phyloP scores from a whole-genome alignment of 345 rosid species.

The Dipteronia sinensis region DNA sequence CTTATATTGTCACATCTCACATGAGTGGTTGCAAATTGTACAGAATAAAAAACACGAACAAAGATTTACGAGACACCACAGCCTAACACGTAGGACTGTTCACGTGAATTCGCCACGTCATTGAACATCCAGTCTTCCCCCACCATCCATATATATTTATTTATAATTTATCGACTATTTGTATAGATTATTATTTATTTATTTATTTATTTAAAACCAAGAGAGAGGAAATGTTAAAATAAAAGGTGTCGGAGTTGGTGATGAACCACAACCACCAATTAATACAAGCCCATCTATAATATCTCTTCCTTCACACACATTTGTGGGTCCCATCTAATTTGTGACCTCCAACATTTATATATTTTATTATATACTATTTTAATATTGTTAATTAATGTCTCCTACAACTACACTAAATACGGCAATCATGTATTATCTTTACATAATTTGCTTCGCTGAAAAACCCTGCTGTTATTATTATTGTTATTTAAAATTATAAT shows the following conservation, averaged over 20 bases:
- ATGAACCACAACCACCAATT: conserved; percentile 2
- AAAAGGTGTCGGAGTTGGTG: not conserved
- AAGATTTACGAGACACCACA: too few relatives aligned
- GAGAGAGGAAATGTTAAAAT: too few relatives aligned
- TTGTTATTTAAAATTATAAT: too few relatives aligned
- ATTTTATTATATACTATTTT: not conserved
- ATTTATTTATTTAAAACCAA: too few relatives aligned
- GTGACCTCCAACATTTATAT: not conserved
- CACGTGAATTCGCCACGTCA: conserved; percentile 12
- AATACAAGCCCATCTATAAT: too few relatives aligned
- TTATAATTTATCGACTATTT: too few relatives aligned
- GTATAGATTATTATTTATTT: too few relatives aligned
- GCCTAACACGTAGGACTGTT: not conserved
- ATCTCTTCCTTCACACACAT: conserved; percentile 10
- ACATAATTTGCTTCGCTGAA: not conserved
- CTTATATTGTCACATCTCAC: too few relatives aligned
- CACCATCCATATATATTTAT: too few relatives aligned
- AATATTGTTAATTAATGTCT: too few relatives aligned
- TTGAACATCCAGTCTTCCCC: not conserved
- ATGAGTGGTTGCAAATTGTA: not conserved
- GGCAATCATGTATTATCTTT: not conserved
- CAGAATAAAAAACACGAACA: not conserved
- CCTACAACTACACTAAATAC: not conserved
- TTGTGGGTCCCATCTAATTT: not conserved
- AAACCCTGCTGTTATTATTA: too few relatives aligned